phyloP scores from a whole-genome alignment of 2,329 filamentous ascomycete genomes.

The Botrytis aclada region DNA sequence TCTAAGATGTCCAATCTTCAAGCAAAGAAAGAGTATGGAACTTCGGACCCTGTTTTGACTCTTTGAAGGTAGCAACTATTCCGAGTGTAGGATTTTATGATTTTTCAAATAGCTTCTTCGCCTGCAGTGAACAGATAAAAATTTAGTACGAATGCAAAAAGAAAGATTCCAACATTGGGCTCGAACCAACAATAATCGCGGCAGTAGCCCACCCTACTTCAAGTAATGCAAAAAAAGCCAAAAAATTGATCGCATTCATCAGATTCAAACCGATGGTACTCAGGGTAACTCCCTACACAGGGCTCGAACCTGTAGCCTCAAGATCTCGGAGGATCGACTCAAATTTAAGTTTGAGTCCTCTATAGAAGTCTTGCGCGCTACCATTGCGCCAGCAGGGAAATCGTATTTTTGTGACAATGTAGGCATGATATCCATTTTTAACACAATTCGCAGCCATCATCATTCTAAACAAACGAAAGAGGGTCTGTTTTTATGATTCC shows the following conservation, averaged over 20 bases:
- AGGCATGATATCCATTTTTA: not conserved
- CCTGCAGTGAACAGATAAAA: not conserved
- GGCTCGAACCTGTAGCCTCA: conserved; percentile 5
- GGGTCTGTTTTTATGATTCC: not conserved
- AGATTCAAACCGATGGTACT: conserved; percentile 4
- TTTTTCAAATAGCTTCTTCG: not conserved
- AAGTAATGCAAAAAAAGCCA: too few species aligned
- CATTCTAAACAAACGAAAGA: not conserved
- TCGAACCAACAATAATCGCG: not conserved
- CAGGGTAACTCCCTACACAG: conserved; percentile 10
- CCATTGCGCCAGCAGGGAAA: conserved; percentile 16
- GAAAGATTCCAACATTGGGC: not conserved
- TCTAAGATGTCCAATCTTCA: not conserved
- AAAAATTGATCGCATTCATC: too few species aligned
- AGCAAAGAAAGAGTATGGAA: too few species aligned
- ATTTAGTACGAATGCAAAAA: not conserved
- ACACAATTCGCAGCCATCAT: not conserved
- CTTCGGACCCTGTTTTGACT: too few species aligned
- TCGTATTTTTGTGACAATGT: not conserved
- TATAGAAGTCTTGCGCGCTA: conserved; percentile 15
- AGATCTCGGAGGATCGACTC: not conserved
- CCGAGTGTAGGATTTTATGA: not conserved
- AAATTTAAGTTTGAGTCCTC: too few species aligned
- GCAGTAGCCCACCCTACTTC: too few species aligned
- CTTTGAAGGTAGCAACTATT: not conserved